Conservation (phyloP, 1,284 basidiomycete genomes). For the Inonotus obliquus region DNA sequence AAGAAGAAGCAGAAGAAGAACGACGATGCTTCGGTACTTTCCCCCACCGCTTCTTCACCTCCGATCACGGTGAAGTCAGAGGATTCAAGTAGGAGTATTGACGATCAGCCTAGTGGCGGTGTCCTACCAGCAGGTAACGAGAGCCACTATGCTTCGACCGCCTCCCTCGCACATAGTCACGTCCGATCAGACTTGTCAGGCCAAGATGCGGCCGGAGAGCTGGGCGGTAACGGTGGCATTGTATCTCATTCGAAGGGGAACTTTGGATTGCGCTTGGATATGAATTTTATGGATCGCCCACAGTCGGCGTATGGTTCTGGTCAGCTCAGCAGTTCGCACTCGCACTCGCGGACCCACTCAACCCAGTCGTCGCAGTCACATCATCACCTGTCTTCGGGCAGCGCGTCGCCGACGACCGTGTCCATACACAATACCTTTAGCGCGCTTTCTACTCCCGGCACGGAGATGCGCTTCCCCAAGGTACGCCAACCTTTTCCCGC, state of each 20-base stretch:
- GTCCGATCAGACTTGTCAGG: not conserved
- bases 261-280: slow-evolving; percentile 15
- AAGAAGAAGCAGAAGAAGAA: slow-evolving; percentile 55
- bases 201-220: not conserved
- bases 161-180: not conserved
- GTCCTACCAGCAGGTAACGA: not conserved
- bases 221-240: not conserved
- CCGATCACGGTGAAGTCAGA: slow-evolving; percentile 3
- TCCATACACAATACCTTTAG: slow-evolving; percentile 4
- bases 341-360: slow-evolving; percentile 16
- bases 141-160: not conserved
- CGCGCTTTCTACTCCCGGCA: not conserved
- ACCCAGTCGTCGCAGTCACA: slow-evolving; percentile 16
- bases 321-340: slow-evolving; percentile 15
- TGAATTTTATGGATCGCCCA: slow-evolving; percentile 18
- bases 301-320: slow-evolving; percentile 11
- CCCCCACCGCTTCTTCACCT: not conserved
- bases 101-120: not conserved
- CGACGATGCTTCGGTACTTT: not conserved
- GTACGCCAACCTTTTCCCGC: not conserved
- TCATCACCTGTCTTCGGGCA: slow-evolving; percentile 1
- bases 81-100: not conserved
- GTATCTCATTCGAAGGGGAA: slow-evolving; percentile 1
- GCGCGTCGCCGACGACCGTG: slow-evolving; percentile 7
- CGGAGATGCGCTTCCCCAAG: slow-evolving; percentile 8